Base-by-base conservation (phyloP, 2,329 filamentous ascomycete genomes). In the Verticillium zaregamsianum region DNA sequence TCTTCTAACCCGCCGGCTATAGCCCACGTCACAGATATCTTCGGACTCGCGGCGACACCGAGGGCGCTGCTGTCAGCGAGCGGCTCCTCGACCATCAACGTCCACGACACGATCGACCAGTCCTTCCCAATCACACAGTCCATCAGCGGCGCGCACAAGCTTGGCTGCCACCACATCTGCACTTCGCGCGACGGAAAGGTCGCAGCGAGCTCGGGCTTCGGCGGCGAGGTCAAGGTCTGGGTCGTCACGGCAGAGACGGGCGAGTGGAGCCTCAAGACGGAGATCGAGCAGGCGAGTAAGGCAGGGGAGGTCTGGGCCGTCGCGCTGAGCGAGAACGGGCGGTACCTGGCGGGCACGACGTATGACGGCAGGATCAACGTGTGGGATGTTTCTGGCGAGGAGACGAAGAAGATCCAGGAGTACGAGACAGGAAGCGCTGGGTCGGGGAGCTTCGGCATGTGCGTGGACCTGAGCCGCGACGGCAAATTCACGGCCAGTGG, bases 141-240 rank as follows among this genome's bases (percentile, higher is more conserved):
- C 25, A 85, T 99, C 63, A 80, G 88, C 59, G 85, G 86, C 67
- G 93, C 90, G 33, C 95, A 99, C 79, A 89, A 89, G 67, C 85
- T 97, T 37, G 95, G 95, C 67, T 95, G 92, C 72, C 95, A 99
- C 77, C 95, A 99, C 76, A 80, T 98, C 58, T 88, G 87, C 65
- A 89, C 90, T 15, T 83, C 73, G 79, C 87, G 75, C 49, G 83
- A 90, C 67, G 93, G 92, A 54, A 86, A 82, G 59, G 82, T 87
- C 60, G 91, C 91, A 17, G 92, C 91, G 4, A 96, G 89, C 63
- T 91, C 89, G 15, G 96, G 95, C 0, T 99, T 99, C 70, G 92
- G 88, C 20, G 94, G 96, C 49, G 91, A 95, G 67, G 82, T 96
- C 60, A 94, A 91, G 76, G 80, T 96, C 68, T 99, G 95, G 95